These are phyloP conservation scores for Colletotrichum theobromicola DNA, from an alignment of 2,329 filamentous ascomycete genomes.

Conservation along the genomic window DNA sequence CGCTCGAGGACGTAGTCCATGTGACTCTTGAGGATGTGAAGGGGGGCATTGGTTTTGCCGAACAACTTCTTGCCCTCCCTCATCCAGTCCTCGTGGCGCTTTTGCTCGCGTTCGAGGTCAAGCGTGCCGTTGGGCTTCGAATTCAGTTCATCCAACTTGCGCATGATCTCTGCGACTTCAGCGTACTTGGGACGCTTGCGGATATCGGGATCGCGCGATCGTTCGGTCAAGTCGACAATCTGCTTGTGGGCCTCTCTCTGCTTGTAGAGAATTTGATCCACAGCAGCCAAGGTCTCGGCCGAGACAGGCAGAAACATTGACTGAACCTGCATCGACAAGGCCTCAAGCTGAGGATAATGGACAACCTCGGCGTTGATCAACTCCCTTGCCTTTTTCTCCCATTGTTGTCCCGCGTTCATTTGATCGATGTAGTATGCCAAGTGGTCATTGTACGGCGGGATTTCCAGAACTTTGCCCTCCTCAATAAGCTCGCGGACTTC, in stretches of 20 bases:
- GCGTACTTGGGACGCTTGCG: slow-evolving; percentile 83
- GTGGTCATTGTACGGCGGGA: slow-evolving; percentile 81
- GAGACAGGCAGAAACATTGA: slow-evolving; percentile 77
- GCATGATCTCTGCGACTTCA: slow-evolving; percentile 90
- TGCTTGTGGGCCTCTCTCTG: slow-evolving; percentile 92
- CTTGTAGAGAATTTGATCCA: slow-evolving; percentile 93
- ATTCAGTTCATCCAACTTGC: slow-evolving; percentile 85
- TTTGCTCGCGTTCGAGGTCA: slow-evolving; percentile 92
- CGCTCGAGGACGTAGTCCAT: slow-evolving; percentile 92
- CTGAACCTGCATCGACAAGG: slow-evolving; percentile 82
- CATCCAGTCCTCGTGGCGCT: slow-evolving; percentile 99
- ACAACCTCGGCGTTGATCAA: slow-evolving; percentile 90
- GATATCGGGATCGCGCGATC: slow-evolving; percentile 77
- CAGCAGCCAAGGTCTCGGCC: slow-evolving; percentile 76
- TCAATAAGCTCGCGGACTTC: slow-evolving; percentile 82
- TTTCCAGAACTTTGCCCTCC: slow-evolving; percentile 77
- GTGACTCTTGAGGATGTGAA: slow-evolving; percentile 94
- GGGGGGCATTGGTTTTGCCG: slow-evolving; percentile 94
- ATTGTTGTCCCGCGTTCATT: slow-evolving; percentile 77
- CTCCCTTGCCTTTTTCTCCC: slow-evolving; percentile 93
- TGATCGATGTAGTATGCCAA: slow-evolving; percentile 79
- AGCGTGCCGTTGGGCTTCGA: slow-evolving; percentile 91
- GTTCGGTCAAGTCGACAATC: slow-evolving; percentile 81
- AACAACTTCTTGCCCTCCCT: slow-evolving; percentile 96
- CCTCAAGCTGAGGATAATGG: slow-evolving; percentile 93